These are phyloP conservation scores for Stromatinia cepivora DNA, from an alignment of 2,329 filamentous ascomycete species.

Conservation along the genomic window DNA sequence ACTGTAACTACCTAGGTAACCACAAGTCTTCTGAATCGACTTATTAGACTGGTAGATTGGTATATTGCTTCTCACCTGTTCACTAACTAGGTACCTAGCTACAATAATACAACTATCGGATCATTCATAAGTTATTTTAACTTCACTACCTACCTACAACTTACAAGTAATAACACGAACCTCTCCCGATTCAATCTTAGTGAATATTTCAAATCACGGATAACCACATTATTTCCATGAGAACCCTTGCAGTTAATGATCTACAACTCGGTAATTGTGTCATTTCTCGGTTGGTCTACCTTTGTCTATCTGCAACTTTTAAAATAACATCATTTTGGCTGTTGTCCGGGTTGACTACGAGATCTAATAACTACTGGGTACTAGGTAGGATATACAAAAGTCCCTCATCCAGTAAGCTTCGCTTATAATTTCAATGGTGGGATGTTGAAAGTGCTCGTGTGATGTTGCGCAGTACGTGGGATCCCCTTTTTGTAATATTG, in stretches of 20 bases:
- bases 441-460: background rate
- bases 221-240: background rate
- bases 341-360: slow-evolving; percentile 5
- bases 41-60: background rate
- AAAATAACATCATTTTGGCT: slow-evolving; percentile 5
- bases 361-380: background rate
- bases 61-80: background rate
- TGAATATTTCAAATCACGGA: background rate
- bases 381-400: background rate
- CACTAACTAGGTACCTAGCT: background rate
- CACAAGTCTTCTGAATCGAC: background rate
- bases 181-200: background rate
- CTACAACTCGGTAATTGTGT: slow-evolving; percentile 20
- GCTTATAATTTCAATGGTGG: background rate
- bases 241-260: slow-evolving; percentile 7
- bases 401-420: background rate
- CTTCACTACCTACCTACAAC: background rate
- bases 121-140: background rate
- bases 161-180: background rate
- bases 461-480: background rate
- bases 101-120: no score
- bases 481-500: background rate
- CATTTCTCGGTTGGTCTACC: slow-evolving; percentile 15
- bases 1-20: background rate
- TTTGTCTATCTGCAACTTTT: background rate